phyloP scores from a whole-genome alignment of 75 land plant species.

The Ceratopteris richardii region DNA sequence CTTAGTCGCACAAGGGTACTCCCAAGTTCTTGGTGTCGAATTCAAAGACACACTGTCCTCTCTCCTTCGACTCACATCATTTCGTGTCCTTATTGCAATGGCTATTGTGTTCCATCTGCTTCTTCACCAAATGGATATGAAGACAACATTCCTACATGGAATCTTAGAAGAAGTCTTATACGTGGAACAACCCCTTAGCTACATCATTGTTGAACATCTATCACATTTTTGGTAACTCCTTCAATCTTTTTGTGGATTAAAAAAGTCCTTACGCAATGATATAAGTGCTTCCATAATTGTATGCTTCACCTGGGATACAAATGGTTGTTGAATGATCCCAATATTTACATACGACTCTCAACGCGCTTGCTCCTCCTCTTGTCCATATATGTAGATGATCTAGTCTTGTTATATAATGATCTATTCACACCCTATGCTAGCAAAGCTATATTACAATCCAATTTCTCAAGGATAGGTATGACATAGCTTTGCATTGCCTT shows the following conservation, averaged over 20 bases:
- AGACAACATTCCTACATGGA: conserved; percentile 18
- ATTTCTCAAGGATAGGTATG: background rate
- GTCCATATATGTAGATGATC: conserved; percentile 2
- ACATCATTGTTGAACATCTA: background rate
- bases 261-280: conserved; percentile 15
- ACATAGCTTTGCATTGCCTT: background rate
- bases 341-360: background rate
- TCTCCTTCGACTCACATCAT: conserved; percentile 4
- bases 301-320: conserved; percentile 1
- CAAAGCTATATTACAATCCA: background rate
- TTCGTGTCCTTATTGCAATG: conserved; percentile 5
- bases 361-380: background rate
- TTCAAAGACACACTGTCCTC: conserved; percentile 16
- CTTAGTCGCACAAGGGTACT: conserved; percentile 8
- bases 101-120: background rate
- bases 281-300: conserved; percentile 4
- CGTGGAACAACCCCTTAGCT: conserved; percentile 16
- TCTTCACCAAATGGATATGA: conserved; percentile 26
- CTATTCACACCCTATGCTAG: background rate
- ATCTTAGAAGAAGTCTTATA: conserved; percentile 10
- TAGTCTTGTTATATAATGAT: background rate
- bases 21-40: conserved; percentile 19
- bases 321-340: background rate
- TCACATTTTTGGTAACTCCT: conserved; percentile 9
- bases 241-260: conserved; percentile 12